Conservation (phyloP, 208 protist species). For the Novymonas esmeraldas region DNA sequence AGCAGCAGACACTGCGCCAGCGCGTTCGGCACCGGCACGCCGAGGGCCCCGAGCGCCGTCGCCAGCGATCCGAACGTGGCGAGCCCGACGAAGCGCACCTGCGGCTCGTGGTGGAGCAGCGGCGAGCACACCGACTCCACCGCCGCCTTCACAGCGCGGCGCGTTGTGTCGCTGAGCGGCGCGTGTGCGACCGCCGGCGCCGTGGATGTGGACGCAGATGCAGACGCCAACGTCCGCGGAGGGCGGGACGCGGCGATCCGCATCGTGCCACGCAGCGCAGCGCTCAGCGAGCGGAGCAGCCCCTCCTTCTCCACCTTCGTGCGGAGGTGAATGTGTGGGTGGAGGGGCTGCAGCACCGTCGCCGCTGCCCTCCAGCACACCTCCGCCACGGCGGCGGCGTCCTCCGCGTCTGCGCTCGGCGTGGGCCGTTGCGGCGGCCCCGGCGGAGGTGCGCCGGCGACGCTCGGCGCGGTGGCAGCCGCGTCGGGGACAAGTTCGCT, state of each 20-base stretch:
- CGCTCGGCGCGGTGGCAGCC: not conserved
- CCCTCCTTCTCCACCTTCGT: slow-evolving; percentile 42
- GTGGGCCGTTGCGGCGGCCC: not conserved
- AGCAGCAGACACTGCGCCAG: slow-evolving; percentile 77
- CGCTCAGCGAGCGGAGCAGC: slow-evolving; percentile 33
- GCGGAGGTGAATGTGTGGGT: slow-evolving; percentile 32
- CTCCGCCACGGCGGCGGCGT: slow-evolving; percentile 4
- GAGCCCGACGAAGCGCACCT: slow-evolving; percentile 62
- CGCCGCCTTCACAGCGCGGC: slow-evolving; percentile 35
- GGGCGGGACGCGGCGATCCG: not conserved
- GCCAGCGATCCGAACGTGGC: slow-evolving; percentile 42
- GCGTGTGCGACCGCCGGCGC: too few relatives aligned
- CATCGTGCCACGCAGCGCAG: slow-evolving; percentile 29
- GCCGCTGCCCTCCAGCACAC: slow-evolving; percentile 57
- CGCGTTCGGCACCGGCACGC: slow-evolving; percentile 46
- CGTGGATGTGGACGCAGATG: too few relatives aligned
- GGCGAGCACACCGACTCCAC: slow-evolving; percentile 60
- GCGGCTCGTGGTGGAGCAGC: slow-evolving; percentile 62
- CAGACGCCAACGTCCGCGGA: too few relatives aligned
- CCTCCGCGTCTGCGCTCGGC: not conserved
- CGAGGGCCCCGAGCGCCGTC: slow-evolving; percentile 27
- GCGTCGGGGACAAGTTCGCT: not conserved
- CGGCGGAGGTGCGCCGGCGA: not conserved
- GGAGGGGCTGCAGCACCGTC: slow-evolving; percentile 39
- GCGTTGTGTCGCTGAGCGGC: slow-evolving; percentile 19